phyloP scores from a whole-genome alignment of 2,329 filamentous ascomycete species.

The Pestalotiopsis sp. region DNA sequence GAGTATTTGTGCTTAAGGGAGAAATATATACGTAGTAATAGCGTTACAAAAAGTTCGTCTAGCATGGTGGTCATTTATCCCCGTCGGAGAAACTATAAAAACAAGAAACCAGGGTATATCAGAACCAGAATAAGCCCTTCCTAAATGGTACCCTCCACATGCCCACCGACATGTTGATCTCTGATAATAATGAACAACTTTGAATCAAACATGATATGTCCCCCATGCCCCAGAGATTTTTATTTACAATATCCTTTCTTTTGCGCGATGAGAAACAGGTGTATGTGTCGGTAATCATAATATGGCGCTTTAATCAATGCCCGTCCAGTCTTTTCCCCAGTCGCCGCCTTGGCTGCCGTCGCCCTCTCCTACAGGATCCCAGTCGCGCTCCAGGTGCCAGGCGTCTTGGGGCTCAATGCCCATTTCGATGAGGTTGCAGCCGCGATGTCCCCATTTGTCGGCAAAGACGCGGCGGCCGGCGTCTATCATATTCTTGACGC shows the following conservation, averaged over 20 bases:
- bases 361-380: constrained; percentile 28
- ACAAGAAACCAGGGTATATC: constrained; percentile 6
- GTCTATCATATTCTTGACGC: constrained; percentile 35
- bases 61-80: background rate
- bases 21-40: background rate
- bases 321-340: constrained; percentile 36
- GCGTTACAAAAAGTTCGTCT: too few species aligned
- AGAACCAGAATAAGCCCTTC: background rate
- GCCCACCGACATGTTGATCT: background rate
- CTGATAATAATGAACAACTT: background rate
- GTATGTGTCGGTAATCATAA: background rate
- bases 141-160: background rate
- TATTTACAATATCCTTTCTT: background rate
- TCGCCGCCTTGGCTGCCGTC: constrained; percentile 29
- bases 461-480: constrained; percentile 38
- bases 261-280: background rate
- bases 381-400: constrained; percentile 41
- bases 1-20: background rate
- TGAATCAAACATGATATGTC: background rate
- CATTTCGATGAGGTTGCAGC: constrained; percentile 36
- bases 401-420: constrained; percentile 35
- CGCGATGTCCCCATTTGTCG: constrained; percentile 44
- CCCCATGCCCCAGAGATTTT: background rate
- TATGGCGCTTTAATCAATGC: constrained; percentile 14
- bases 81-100: background rate